phyloP scores from a whole-genome alignment of 208 protist species.

The Trypanosoma cruzi region DNA sequence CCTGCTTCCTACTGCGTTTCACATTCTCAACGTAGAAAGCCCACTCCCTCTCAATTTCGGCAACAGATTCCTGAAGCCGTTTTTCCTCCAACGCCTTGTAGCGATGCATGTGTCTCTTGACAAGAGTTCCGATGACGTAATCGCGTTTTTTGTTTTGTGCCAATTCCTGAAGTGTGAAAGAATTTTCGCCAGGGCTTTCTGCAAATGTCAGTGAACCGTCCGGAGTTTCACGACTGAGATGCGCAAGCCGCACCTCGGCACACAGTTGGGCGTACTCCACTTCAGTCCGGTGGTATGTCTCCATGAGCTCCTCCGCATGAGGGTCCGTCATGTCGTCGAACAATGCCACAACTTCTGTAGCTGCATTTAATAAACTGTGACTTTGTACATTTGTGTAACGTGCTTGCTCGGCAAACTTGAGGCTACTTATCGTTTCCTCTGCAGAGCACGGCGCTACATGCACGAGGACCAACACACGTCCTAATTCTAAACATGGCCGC shows the following conservation, averaged over 20 bases:
- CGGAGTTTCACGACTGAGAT: constrained; percentile 32
- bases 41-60: constrained; percentile 37
- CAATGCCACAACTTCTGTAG: constrained; percentile 53
- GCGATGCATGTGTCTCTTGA: constrained; percentile 33
- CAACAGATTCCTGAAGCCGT: constrained; percentile 33
- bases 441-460: constrained; percentile 81
- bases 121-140: constrained; percentile 36
- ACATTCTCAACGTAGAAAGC: constrained; percentile 32
- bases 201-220: background rate
- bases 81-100: constrained; percentile 40
- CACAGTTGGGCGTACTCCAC: constrained; percentile 65
- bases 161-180: background rate
- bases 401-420: constrained; percentile 89
- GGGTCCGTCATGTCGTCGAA: constrained; percentile 84
- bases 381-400: constrained; percentile 73
- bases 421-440: constrained; percentile 60
- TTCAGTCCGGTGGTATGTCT: constrained; percentile 38
- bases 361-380: constrained; percentile 52
- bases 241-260: constrained; percentile 74
- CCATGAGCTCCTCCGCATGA: constrained; percentile 51
- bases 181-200: background rate
- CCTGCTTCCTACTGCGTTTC: constrained; percentile 27
- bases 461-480: constrained; percentile 78
- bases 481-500: constrained; percentile 80
- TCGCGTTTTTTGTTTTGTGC: constrained; percentile 18